phyloP scores from a whole-genome alignment of 176 grass and related monocot genomes.

The Aegilops sharonensis region DNA sequence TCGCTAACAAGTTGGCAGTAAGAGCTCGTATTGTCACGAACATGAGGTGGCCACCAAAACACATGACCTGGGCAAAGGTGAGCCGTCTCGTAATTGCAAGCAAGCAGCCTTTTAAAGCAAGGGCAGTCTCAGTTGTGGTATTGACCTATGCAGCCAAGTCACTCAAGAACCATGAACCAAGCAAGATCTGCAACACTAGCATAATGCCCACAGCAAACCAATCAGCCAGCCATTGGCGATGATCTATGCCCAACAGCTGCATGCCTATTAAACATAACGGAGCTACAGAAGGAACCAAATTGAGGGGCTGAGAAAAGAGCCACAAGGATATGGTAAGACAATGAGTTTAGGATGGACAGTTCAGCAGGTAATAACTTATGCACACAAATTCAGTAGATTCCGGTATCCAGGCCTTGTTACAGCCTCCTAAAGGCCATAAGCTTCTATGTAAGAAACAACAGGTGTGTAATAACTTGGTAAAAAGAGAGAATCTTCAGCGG shows the following conservation, averaged over 20 bases:
- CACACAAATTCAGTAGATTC: slow-evolving; percentile 4
- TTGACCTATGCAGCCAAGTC: neutral
- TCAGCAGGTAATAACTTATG: neutral
- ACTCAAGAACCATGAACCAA: slow-evolving; percentile 14
- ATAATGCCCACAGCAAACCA: neutral
- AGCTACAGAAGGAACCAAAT: neutral
- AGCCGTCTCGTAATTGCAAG: neutral
- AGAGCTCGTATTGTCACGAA: neutral
- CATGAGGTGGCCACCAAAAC: neutral
- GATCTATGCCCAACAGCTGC: neutral
- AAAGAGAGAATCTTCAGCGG: neutral
- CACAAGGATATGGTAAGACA: neutral
- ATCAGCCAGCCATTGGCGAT: neutral
- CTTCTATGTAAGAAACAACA: neutral
- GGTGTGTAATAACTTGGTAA: neutral
- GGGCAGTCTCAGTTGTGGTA: neutral
- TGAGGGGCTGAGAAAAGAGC: neutral
- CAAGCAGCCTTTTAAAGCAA: neutral
- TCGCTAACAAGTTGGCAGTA: neutral
- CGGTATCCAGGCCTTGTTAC: neutral
- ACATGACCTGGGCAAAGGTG: slow-evolving; percentile 10
- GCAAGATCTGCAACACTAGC: neutral
- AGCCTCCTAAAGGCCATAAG: neutral
- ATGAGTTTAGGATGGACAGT: neutral
- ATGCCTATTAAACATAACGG: neutral